phyloP scores from a whole-genome alignment of 208 protist genomes.

The Endotrypanum monterogeii region DNA sequence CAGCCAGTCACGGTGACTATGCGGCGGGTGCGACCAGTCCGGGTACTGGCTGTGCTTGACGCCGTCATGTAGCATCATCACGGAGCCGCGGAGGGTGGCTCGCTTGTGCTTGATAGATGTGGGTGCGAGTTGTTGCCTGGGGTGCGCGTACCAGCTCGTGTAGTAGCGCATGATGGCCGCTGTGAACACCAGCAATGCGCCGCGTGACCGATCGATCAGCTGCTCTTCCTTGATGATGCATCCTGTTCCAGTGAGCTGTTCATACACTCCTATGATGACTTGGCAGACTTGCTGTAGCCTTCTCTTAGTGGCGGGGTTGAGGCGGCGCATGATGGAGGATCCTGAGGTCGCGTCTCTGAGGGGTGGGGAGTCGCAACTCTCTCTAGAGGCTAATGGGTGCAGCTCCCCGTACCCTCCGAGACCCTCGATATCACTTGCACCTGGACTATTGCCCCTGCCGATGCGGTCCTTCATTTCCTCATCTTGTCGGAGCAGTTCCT shows the following conservation, averaged over 20 bases:
- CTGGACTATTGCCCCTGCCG: not conserved
- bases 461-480: not conserved
- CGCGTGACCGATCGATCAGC: conserved; percentile 48
- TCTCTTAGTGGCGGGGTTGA: conserved; percentile 16
- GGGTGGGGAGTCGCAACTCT: not conserved
- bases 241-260: conserved; percentile 54
- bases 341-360: conserved; percentile 1
- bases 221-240: conserved; percentile 61
- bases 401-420: not conserved
- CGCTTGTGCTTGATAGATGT: conserved; percentile 1
- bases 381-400: not conserved
- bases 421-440: not conserved
- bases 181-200: conserved; percentile 60
- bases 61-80: conserved; percentile 10
- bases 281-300: conserved; percentile 38
- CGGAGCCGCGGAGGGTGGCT: not conserved
- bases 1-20: conserved; percentile 56
- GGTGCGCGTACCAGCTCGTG: conserved; percentile 66
- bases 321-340: conserved; percentile 16
- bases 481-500: conserved; percentile 8
- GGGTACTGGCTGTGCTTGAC: conserved; percentile 35
- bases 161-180: conserved; percentile 72
- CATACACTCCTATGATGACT: conserved; percentile 61
- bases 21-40: conserved; percentile 67
- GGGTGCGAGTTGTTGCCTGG: conserved; percentile 35